These are phyloP conservation scores for Boletus sp. DNA, from an alignment of 768 basidiomycete species.

Conservation along the genomic window DNA sequence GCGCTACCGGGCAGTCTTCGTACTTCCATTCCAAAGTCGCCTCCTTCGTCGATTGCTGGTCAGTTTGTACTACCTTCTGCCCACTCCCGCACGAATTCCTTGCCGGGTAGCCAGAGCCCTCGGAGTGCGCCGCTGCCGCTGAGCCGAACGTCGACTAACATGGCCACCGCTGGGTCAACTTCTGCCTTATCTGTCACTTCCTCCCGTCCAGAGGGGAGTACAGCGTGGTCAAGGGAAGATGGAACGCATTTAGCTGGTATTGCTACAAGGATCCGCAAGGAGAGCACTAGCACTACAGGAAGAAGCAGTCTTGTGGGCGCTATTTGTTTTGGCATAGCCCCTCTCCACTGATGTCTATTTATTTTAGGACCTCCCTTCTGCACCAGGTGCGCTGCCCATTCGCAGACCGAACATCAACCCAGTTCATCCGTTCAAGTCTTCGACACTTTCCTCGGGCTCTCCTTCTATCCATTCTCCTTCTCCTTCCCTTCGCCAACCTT, in stretches of 20 bases:
- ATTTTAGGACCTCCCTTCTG: conserved; percentile 37
- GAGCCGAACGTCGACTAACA: conserved; percentile 34
- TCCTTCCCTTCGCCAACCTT: conserved; percentile 45
- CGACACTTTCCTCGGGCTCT: conserved; percentile 49
- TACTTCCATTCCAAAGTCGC: conserved; percentile 46
- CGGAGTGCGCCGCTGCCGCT: conserved; percentile 36
- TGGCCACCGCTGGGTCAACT: conserved; percentile 30
- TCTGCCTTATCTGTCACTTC: conserved; percentile 43
- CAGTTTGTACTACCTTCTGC: conserved; percentile 40
- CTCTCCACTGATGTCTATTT: conserved; percentile 5
- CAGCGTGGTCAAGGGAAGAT: conserved; percentile 40
- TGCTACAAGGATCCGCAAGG: conserved; percentile 47
- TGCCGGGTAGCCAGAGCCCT: conserved; percentile 37
- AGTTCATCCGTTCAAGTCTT: conserved; percentile 50
- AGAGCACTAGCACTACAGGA: conserved; percentile 45
- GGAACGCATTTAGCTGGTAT: conserved; percentile 32
- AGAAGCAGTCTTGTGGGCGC: conserved; percentile 28
- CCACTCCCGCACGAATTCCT: conserved; percentile 38
- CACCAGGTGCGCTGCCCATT: conserved; percentile 43
- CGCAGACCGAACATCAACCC: conserved; percentile 41
- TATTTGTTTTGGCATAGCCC: not conserved
- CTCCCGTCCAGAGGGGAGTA: conserved; percentile 38
- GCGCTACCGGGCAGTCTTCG: conserved; percentile 43
- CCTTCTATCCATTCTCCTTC: conserved; percentile 50
- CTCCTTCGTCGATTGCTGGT: conserved; percentile 44